Conservation (phyloP, 164 flowering plant genomes). For the Cinnamomum micranthum region DNA sequence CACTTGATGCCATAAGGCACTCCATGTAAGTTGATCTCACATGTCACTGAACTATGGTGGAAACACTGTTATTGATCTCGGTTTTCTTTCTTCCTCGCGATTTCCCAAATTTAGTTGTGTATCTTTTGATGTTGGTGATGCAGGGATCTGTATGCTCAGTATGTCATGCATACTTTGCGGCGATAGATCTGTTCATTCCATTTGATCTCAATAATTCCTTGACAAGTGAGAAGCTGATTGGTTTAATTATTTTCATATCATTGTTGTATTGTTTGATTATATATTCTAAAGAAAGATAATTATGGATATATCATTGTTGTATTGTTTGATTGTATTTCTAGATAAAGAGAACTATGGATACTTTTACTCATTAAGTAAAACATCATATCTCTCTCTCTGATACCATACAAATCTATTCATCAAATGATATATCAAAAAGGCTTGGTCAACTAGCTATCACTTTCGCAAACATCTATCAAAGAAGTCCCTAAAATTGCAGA, state of each 20-base stretch:
- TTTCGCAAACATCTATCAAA: too few relatives aligned
- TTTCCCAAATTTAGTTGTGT: not conserved
- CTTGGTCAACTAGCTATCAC: too few relatives aligned
- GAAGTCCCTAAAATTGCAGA: too few relatives aligned
- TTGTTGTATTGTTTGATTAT: not conserved
- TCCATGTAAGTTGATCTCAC: slow-evolving; percentile 40
- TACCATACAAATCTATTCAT: too few relatives aligned
- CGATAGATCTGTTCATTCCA: slow-evolving; percentile 13
- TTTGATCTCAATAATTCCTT: not conserved
- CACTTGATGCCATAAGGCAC: slow-evolving; percentile 43
- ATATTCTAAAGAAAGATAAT: not conserved
- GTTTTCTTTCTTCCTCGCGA: not conserved
- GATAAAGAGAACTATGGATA: too few relatives aligned
- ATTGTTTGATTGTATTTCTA: too few relatives aligned
- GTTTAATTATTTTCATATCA: too few relatives aligned
- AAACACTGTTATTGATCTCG: not conserved
- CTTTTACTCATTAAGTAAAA: too few relatives aligned
- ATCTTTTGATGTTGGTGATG: not conserved
- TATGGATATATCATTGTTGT: too few relatives aligned
- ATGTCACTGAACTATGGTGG: not conserved
- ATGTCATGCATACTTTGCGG: slow-evolving; percentile 38
- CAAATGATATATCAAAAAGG: too few relatives aligned
- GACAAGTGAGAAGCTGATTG: not conserved
- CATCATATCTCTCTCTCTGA: too few relatives aligned
- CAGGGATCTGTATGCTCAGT: slow-evolving; percentile 54